Base-by-base conservation (phyloP, 2,329 filamentous ascomycete species). In the Arachnomyces sp. region DNA sequence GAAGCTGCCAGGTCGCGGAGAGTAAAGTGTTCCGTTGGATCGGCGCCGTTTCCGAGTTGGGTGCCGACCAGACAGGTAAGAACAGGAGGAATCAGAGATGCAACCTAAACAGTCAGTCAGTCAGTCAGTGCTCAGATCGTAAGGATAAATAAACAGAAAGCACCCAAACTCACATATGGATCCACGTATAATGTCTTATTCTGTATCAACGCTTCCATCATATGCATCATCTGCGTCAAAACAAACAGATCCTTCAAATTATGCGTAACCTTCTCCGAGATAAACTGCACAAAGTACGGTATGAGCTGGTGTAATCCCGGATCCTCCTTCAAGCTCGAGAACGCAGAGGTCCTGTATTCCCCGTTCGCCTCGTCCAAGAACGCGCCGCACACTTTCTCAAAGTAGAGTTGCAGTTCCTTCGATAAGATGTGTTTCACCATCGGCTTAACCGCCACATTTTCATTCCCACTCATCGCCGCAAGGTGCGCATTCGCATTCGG, bases 211-310 rank as follows among this genome's bases (percentile, higher is more conserved):
- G 90, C 86, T 36, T 85, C 78, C 1, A 86, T 82, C 44, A 96
- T 78, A 54, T 88, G 82, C 84, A 98, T 90, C 78, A 94, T 92
- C 61, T 93, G 87, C 14, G 80, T 82, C 15, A 98, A 73, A 4
- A 88, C 79, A 59, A 95, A 95, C 2, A 89, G 75, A 60, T 94
- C 86, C 65, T 94, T 89, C 49, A 95, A 75, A 51, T 82, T 84
- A 61, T 98, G 92, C 1, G 92, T 96, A 37, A 98, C 87, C 63
- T 95, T 92, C 61, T 95, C 90, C 14, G 88, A 83, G 54, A 96
- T 84, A 62, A 95, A 96, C 60, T 93, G 88, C 44, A 95, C 83
- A 54, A 96, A 95, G 66, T 98, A 98, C 0, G 92, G 92, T 18
- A 95, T 81, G 7, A 98, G 78, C 64, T 98, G 92, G 60, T 98